A percentile compares a stretch with the other conserved stretches of the same genome.
These are phyloP conservation scores for Paratinospora sagittata DNA, from an alignment of 164 flowering plant genomes.

Conservation along the genomic window DNA sequence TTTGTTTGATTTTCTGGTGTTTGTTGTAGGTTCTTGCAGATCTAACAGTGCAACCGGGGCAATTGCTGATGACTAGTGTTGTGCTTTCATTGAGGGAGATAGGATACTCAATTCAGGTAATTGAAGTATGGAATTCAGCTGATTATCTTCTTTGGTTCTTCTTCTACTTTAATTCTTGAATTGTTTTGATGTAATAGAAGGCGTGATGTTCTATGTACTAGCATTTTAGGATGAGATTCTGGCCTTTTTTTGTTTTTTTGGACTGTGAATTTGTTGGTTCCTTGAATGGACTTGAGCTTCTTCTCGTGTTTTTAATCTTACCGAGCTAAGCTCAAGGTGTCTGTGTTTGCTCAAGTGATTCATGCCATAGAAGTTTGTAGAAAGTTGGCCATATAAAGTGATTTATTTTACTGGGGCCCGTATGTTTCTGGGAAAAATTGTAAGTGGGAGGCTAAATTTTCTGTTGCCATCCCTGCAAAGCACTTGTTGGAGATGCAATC, in stretches of 20 bases:
- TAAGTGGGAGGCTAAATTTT: not conserved
- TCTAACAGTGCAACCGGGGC: constrained; percentile 62
- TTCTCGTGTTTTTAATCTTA: not conserved
- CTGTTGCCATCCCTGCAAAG: not conserved
- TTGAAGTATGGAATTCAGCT: not conserved
- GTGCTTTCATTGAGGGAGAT: constrained; percentile 67
- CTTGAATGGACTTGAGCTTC: not conserved
- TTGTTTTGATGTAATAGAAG: not conserved
- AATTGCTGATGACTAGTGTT: constrained; percentile 72
- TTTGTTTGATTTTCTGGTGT: constrained; percentile 9
- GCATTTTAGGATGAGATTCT: not conserved
- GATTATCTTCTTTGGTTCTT: not conserved
- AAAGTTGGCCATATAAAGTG: not conserved
- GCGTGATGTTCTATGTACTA: not conserved
- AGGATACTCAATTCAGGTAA: constrained; percentile 81
- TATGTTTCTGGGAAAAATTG: no score
- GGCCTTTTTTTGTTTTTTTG: not conserved
- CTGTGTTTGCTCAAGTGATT: not conserved
- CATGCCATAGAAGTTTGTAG: not conserved
- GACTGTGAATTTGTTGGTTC: not conserved
- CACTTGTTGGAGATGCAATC: not conserved
- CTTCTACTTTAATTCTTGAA: not conserved
- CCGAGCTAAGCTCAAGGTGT: not conserved
- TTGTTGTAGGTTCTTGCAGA: constrained; percentile 74
- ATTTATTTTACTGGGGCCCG: not conserved